phyloP scores from a whole-genome alignment of 192 early-diverging fungal genomes.

The Powellomyces hirtus region DNA sequence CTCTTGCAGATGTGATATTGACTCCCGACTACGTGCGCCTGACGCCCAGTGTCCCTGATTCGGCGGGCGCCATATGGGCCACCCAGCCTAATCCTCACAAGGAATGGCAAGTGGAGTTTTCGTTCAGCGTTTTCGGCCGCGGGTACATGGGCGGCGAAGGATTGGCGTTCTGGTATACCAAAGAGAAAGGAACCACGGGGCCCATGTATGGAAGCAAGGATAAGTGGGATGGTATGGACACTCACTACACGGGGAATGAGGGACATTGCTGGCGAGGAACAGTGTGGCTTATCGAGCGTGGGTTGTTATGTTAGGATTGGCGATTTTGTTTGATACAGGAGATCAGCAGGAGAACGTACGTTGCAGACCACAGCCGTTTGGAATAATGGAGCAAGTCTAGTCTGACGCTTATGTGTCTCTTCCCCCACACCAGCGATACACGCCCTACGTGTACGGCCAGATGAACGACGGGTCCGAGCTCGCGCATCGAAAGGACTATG shows the following conservation, averaged over 20 bases:
- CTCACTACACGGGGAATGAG: too few species aligned
- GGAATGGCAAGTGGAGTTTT: conserved; percentile 72
- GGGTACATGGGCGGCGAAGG: conserved; percentile 67
- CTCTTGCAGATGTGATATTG: conserved; percentile 27
- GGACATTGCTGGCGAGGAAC: background rate
- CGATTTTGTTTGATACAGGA: conserved; percentile 63
- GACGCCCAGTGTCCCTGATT: conserved; percentile 57
- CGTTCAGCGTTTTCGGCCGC: conserved; percentile 59
- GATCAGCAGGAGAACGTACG: conserved; percentile 27
- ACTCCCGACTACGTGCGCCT: conserved; percentile 44
- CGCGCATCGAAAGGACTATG: conserved; percentile 41
- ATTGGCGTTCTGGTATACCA: conserved; percentile 80
- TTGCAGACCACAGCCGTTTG: background rate
- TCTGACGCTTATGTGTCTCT: background rate
- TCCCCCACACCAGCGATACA: conserved; percentile 52
- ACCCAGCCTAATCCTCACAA: conserved; percentile 54
- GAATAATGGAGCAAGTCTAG: too few species aligned
- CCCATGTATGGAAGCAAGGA: conserved; percentile 67
- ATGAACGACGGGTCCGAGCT: conserved; percentile 64
- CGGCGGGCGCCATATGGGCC: conserved; percentile 62
- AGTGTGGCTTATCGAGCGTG: too few species aligned
- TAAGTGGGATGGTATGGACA: conserved; percentile 53
- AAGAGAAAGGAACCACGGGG: conserved; percentile 47
- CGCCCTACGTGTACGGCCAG: conserved; percentile 56
- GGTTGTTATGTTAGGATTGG: conserved; percentile 42